Evolutionary conservation across 805 yeast genomes (phyloP), one percentile per base, ranked within the genome.

Genomic region (Starmerella roubikii): DNA sequence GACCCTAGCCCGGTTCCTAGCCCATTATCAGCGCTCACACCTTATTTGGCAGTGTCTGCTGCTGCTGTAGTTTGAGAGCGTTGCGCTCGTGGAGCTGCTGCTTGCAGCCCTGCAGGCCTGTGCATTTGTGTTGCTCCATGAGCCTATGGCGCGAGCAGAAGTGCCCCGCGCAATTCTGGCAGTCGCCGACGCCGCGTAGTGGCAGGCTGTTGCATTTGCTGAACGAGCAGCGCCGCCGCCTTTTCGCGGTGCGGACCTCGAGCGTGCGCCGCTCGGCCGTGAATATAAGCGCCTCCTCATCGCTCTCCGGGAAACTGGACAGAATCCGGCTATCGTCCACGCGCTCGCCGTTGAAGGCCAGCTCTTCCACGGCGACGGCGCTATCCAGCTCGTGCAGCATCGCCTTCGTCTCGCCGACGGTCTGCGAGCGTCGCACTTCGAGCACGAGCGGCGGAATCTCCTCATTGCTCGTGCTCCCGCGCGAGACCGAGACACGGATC

Each of bases 91-190:
- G 93, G 49, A 83, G 74, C 51, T 70, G 74, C 51, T 83, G 86
- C 65, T 82, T 82, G 65, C 93, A 83, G 47, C 64, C 68, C 54
- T 77, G 78, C 42, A 84, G 68, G 6, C 91, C 93, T 41, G 69
- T 66, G 56, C 95, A 84, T 42, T 68, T 57, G 60, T 84, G 95
- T 58, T 77, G 84, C 59, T 84, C 95, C 61, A 85, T 66, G 40
- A 84, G 65, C 40, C 95, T 70, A 62, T 84, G 95, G 53, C 79
- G 78, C 24, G 88, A 78, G 59, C 95, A 84, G 58, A 74, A 84
- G 53, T 77, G 78, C 32, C 93, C 93, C 34, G 72, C 72, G 58
- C 95, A 84, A 55, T 76, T 79, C 38, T 75, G 70, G 58, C 95
- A 84, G 56, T 78, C 85, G 34, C 95, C 95, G 32, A 82, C 71